Evolutionary conservation across 352 stramenopile species (phyloP).

Genomic region (Phytophthora constricta): DNA sequence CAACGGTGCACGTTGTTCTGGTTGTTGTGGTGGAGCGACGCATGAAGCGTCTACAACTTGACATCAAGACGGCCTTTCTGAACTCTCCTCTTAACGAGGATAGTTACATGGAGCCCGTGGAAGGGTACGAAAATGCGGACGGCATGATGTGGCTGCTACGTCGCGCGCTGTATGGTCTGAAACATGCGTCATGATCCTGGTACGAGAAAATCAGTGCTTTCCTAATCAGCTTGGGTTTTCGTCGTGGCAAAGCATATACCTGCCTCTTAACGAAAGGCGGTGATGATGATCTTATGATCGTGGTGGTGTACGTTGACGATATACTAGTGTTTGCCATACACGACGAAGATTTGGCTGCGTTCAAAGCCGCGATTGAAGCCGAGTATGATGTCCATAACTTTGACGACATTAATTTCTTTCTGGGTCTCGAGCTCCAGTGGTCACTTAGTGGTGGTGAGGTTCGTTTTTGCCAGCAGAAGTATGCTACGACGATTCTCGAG

Average conservation of each 20-base stretch:
- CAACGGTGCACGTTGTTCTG: slow-evolving; percentile 13
- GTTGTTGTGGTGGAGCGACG: slow-evolving; percentile 4
- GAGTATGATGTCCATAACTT: slow-evolving; percentile 12
- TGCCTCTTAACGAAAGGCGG: slow-evolving; percentile 29
- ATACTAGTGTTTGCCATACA: slow-evolving; percentile 22
- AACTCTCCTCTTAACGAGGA: slow-evolving; percentile 14
- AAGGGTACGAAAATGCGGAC: slow-evolving; percentile 3
- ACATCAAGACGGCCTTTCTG: slow-evolving; percentile 29
- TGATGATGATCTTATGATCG: slow-evolving; percentile 14
- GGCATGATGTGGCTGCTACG: slow-evolving; percentile 24
- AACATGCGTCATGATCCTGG: slow-evolving; percentile 35
- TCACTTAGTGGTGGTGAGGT: slow-evolving; percentile 1
- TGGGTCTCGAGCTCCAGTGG: slow-evolving; percentile 26
- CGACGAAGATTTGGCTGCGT: background rate
- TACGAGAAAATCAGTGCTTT: slow-evolving; percentile 27
- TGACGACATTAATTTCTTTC: slow-evolving; percentile 6
- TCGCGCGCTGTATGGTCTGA: slow-evolving; percentile 36
- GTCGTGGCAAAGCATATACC: slow-evolving; percentile 17
- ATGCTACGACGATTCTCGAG: slow-evolving; percentile 13
- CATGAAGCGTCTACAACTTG: slow-evolving; percentile 19
- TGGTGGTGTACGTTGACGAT: slow-evolving; percentile 42
- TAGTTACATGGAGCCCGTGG: slow-evolving; percentile 16
- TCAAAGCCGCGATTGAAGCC: slow-evolving; percentile 12
- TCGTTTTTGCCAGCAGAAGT: slow-evolving; percentile 10
- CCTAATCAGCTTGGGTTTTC: slow-evolving; percentile 11